Evolutionary conservation across 1,284 basidiomycete genomes (phyloP), one percentile per base, ranked within the genome.

Genomic region (Pseudozyma hubeiensis): DNA sequence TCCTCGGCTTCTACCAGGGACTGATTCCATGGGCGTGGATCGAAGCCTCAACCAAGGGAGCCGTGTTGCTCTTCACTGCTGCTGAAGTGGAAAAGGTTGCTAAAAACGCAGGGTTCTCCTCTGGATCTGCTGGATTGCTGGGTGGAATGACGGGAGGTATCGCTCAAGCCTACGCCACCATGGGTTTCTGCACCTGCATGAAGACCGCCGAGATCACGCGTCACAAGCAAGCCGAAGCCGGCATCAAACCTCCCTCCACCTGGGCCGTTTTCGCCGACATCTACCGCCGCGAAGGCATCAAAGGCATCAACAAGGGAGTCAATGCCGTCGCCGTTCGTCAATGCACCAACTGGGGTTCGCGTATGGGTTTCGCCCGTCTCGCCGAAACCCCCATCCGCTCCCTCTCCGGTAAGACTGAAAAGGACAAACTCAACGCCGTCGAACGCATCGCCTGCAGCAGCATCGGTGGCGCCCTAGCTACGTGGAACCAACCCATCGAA

Each of bases 11-110:
- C 88, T 99, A 94, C 87, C 97, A 99, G 86, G 97, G 97, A 78
- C 89, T 99, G 63, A 99, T 99, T 85, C 97, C 96, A 80, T 99
- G 96, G 96, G 97, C 97, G 31, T 99, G 97, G 97, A 97, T 99
- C 82, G 97, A 99, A 86, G 97, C 96, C 1, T 97, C 95, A 1
- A 99, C 97, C 3, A 99, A 99, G 85, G 97, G 97, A 54, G 97
- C 89, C 56, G 97, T 99, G 40, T 88, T 99, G 40, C 88, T 99
- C 69, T 99, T 99, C 87, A 91, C 95, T 33, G 94, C 96, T 24
- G 92, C 94, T 4, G 97, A 98, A 85, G 92, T 99, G 53, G 94
- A 99, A 85, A 89, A 90, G 37, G 89, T 89, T 52, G 83, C 86
- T 8, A 87, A 88, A 37, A 87, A 89, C 40, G 86, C 91, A 78